These are phyloP conservation scores for Anthostomella pinea DNA, from an alignment of 2,329 filamentous ascomycete species.

Conservation along the genomic window DNA sequence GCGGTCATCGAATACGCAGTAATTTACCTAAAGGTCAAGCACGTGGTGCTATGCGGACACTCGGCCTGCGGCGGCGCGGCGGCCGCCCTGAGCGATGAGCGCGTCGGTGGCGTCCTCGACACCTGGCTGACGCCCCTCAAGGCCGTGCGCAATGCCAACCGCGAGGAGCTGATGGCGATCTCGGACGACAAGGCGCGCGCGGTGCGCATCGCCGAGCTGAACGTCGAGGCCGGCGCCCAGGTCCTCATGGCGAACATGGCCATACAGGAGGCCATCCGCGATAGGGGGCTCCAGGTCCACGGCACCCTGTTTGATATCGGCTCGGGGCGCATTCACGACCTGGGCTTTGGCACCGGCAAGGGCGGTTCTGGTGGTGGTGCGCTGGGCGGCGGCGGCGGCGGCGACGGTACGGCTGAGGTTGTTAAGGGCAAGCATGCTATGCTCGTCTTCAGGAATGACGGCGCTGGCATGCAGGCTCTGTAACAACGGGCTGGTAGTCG, in stretches of 20 bases:
- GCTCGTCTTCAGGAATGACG: constrained; percentile 46
- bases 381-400: constrained; percentile 9
- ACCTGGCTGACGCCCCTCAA: constrained; percentile 53
- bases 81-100: constrained; percentile 49
- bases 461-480: constrained; percentile 25
- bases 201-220: constrained; percentile 69
- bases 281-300: constrained; percentile 71
- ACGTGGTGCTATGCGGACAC: constrained; percentile 70
- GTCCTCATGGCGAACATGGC: constrained; percentile 66
- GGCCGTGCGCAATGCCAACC: constrained; percentile 43
- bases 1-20: constrained; percentile 81
- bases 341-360: constrained; percentile 42
- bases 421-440: constrained; percentile 48
- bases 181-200: constrained; percentile 52
- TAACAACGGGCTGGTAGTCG: constrained; percentile 8
- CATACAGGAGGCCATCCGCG: constrained; percentile 66
- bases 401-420: constrained; percentile 30
- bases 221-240: constrained; percentile 67
- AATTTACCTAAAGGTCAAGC: constrained; percentile 65
- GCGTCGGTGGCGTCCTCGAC: constrained; percentile 53
- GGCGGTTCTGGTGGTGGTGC: constrained; percentile 14
- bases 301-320: constrained; percentile 70
- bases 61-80: constrained; percentile 65
- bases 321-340: constrained; percentile 46
- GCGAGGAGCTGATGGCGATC: constrained; percentile 54